Evolutionary conservation across 2,329 filamentous ascomycete genomes (phyloP).

Genomic region (Calonectria hawksworthii): DNA sequence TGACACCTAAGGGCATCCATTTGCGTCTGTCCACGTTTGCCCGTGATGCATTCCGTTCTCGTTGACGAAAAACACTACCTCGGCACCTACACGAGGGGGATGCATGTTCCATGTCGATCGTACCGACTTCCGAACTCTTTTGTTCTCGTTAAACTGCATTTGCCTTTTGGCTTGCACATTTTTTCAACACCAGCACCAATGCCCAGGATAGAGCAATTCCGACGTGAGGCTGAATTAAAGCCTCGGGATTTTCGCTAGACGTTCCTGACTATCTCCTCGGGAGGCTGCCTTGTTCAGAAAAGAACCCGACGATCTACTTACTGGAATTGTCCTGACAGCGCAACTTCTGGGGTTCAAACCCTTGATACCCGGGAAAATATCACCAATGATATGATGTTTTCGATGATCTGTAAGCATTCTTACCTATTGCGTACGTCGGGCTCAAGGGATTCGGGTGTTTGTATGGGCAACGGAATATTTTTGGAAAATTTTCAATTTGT

Average conservation of each 20-base stretch:
- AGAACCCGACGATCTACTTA: conserved; percentile 35
- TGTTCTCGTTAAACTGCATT: background rate
- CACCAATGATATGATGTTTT: conserved; percentile 37
- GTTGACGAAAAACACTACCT: background rate
- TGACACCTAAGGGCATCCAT: background rate
- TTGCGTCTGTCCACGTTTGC: background rate
- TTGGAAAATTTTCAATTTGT: background rate
- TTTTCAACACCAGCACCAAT: background rate
- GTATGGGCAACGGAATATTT: background rate
- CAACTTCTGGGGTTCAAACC: conserved; percentile 21
- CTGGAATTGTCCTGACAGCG: conserved; percentile 6
- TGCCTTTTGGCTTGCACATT: background rate
- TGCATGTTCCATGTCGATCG: background rate
- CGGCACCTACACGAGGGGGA: background rate
- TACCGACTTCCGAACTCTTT: background rate
- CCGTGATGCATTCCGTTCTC: background rate
- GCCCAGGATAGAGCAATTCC: background rate
- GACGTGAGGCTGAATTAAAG: conserved; percentile 28
- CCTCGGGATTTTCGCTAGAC: conserved; percentile 31
- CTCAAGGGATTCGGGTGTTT: background rate
- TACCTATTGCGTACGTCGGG: background rate
- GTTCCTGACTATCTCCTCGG: conserved; percentile 45
- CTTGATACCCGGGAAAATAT: conserved; percentile 39
- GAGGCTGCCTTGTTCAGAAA: conserved; percentile 41
- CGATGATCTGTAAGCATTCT: background rate